Evolutionary conservation across 495 filamentous ascomycete species (phyloP).

Genomic region (Penicillium goetzii): DNA sequence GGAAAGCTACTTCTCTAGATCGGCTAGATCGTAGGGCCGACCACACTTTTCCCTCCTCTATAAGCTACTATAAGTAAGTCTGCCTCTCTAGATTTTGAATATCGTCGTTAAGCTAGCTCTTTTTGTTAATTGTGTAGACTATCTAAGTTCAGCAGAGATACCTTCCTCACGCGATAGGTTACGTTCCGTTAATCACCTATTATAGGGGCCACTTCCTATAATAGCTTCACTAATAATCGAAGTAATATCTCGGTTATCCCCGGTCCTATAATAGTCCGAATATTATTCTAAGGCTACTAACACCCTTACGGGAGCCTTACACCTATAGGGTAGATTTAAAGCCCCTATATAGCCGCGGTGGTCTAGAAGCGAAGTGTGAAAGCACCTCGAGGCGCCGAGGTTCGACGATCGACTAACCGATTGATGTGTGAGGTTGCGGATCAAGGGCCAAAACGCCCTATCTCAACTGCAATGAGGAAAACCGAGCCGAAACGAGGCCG

Average conservation of each 20-base stretch:
- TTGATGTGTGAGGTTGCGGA: constrained; percentile 4
- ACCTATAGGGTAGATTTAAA: not conserved
- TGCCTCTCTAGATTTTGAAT: not conserved
- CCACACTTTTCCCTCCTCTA: not conserved
- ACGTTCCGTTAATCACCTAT: not conserved
- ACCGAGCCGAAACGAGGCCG: constrained; percentile 5
- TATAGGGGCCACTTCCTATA: constrained; percentile 4
- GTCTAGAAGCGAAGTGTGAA: constrained; percentile 6
- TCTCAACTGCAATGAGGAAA: constrained; percentile 9
- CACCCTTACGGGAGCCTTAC: not conserved
- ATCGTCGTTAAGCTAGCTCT: not conserved
- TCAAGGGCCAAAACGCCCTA: constrained; percentile 7
- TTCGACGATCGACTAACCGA: not conserved
- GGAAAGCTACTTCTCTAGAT: not conserved
- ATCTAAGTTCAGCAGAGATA: constrained; percentile 1
- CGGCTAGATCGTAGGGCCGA: not conserved
- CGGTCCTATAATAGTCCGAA: not conserved
- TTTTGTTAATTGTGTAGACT: not conserved
- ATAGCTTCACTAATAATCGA: constrained; percentile 1
- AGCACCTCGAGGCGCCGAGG: constrained; percentile 1
- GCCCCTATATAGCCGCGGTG: not conserved
- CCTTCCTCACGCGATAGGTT: constrained; percentile 5
- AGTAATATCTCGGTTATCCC: constrained; percentile 1
- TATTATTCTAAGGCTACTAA: constrained; percentile 8
- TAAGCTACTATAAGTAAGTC: constrained; percentile 2